Evolutionary conservation across 805 yeast genomes (phyloP), one percentile per base, ranked within the genome.

Genomic region (Diddensiella caesifluorescens): DNA sequence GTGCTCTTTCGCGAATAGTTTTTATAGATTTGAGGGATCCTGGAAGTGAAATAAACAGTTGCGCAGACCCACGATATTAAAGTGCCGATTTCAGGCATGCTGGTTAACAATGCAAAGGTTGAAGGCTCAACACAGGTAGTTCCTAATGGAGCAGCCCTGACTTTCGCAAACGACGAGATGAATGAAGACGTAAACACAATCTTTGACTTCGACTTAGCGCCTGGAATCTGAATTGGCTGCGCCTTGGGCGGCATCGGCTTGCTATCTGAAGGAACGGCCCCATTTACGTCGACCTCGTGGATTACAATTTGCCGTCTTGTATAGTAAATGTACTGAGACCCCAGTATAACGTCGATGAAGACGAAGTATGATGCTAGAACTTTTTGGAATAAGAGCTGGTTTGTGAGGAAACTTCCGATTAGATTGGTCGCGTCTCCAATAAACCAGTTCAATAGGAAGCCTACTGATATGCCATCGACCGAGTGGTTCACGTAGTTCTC

Each of bases 1-100:
- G 94, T 92, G 1, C 95, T 84, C 57, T 84, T 83, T 29, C 95
- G 69, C 39, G 66, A 53, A 58, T 76, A 80, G 62, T 89, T 89
- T 59, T 83, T 87, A 56, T 73, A 65, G 38, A 89, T 66, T 57
- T 89, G 97, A 1, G 97, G 97, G 35, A 87, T 60, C 47, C 97
- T 71, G 2, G 95, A 83, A 7, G 78, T 67, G 34, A 87, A 72
- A 57, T 90, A 89, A 41, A 85, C 77, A 4, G 63, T 52, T 0
- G 95, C 84, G 48, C 95, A 86, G 2, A 71, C 52, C 94, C 95
- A 89, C 0, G 97, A 88, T 31, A 83, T 59, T 0, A 64, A 25
- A 3, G 57, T 50, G 0, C 87, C 83, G 16, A 73, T 38, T 21
- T 15, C 5, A 9, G 12, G 9, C 35, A 35, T 23, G n/a, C 39